Percentiles rank a stretch among this genome's conserved stretches.
phyloP scores from a whole-genome alignment of 2,329 filamentous ascomycete species.

The Curvularia lunata region DNA sequence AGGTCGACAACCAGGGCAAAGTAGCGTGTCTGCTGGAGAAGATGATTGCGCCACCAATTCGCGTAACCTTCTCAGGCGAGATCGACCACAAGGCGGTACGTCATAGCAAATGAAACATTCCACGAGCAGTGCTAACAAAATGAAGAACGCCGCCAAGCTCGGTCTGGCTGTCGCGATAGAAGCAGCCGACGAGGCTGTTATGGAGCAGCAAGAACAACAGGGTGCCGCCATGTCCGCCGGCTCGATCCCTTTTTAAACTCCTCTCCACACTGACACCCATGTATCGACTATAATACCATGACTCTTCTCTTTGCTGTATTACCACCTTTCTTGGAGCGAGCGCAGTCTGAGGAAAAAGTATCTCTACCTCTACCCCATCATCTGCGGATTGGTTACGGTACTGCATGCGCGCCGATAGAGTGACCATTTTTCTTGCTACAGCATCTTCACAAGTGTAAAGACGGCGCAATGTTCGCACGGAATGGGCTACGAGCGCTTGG shows the following conservation, averaged over 20 bases:
- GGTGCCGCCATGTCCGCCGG: conserved; percentile 35
- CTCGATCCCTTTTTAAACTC: conserved; percentile 51
- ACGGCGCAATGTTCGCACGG: conserved; percentile 33
- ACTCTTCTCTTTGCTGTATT: conserved; percentile 51
- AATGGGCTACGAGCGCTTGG: conserved; percentile 28
- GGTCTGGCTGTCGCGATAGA: conserved; percentile 82
- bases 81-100: conserved; percentile 94
- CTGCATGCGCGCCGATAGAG: conserved; percentile 22
- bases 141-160: conserved; percentile 90
- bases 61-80: conserved; percentile 93
- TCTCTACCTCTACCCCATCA: conserved; percentile 30
- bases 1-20: conserved; percentile 94
- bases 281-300: conserved; percentile 46
- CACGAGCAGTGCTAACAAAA: conserved; percentile 30
- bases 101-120: conserved; percentile 25
- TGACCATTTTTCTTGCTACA: conserved; percentile 12
- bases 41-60: conserved; percentile 89
- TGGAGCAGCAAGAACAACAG: conserved; percentile 49
- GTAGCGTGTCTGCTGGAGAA: conserved; percentile 93
- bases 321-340: conserved; percentile 45
- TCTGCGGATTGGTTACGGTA: conserved; percentile 37
- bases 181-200: conserved; percentile 50
- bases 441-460: conserved; percentile 28
- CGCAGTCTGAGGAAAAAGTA: conserved; percentile 22
- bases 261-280: conserved; percentile 24